Evolutionary conservation across 2,329 filamentous ascomycete genomes (phyloP), one percentile per base, ranked within the genome.

Genomic region (Aureobasidium sp.): DNA sequence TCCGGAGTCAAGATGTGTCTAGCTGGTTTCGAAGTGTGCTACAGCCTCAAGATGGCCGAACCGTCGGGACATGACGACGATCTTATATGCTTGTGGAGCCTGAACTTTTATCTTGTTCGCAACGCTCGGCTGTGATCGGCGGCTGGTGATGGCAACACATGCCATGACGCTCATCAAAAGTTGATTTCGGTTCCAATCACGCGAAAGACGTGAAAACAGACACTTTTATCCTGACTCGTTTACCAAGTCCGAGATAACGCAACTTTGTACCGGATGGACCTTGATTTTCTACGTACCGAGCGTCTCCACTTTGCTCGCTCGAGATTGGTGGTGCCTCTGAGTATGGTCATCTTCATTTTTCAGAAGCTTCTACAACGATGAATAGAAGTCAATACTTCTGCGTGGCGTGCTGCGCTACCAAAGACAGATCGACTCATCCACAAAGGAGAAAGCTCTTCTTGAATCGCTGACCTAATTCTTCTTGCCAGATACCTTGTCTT

Each of bases 71-170:
- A 48, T 48, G 44, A 48, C 44, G 44, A 16, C 10, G 32, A 48
- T 48, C 32, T 48, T 48, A 45, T 45, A 45, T 17, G 19, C 14
- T 45, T 45, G 41, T 45, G 41, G 41, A 45, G 34, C 41, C 41
- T 34, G 27, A 14, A 45, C 22, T n/a, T 45, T 10, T 29, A 29
- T 11, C n/a, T 32, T 16, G 17, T 45, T 34, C 11, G 19, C 27
- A 45, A 45, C 41, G 16, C 6, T n/a, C 4, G 10, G 10, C 40
- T 4, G 11, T 25, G 17, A 30, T 21, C 25, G 16, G 25, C 16
- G 11, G 3, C n/a, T 25, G 3, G 6, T 4, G 41, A 45, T 45
- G 27, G 27, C 41, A 45, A 45, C 41, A 34, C 10, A 14, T 14
- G n/a, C 27, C 27, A 14, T 34, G 12, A 14, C 8, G 4, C 14